phyloP scores from a whole-genome alignment of 805 yeast genomes.

The Sugiyamaella chiloensis region DNA sequence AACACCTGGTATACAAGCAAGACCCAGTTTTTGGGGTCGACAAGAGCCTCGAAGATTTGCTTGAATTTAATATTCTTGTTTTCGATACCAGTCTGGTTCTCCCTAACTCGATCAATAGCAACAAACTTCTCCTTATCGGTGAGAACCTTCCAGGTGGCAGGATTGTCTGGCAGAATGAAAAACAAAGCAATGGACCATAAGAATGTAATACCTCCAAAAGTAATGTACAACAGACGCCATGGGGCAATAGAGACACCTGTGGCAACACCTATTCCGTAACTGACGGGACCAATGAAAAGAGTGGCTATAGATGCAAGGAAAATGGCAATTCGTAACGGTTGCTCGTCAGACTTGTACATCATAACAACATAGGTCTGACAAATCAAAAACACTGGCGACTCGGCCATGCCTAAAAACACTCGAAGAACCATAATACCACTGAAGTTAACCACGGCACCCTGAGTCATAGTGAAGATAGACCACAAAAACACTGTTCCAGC shows the following conservation, averaged over 20 bases:
- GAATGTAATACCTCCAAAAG: slow-evolving; percentile 47
- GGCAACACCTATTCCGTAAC: slow-evolving; percentile 37
- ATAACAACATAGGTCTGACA: slow-evolving; percentile 15
- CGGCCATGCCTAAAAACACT: slow-evolving; percentile 17
- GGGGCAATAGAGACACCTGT: slow-evolving; percentile 33
- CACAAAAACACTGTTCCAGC: slow-evolving; percentile 36
- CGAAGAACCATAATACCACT: slow-evolving; percentile 18
- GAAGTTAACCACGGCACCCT: slow-evolving; percentile 44
- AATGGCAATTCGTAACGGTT: slow-evolving; percentile 13
- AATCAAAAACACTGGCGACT: slow-evolving; percentile 15
- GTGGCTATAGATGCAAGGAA: slow-evolving; percentile 16
- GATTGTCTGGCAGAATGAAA: slow-evolving; percentile 52
- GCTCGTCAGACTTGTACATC: slow-evolving; percentile 15
- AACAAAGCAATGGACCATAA: slow-evolving; percentile 27
- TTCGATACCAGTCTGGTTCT: slow-evolving; percentile 38
- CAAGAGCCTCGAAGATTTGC: slow-evolving; percentile 47
- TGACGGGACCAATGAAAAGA: slow-evolving; percentile 15
- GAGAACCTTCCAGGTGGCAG: slow-evolving; percentile 49
- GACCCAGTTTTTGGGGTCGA: slow-evolving; percentile 44
- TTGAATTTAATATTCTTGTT: slow-evolving; percentile 46
- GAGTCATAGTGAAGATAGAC: slow-evolving; percentile 38
- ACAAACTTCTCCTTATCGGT: slow-evolving; percentile 48
- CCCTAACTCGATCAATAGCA: slow-evolving; percentile 43
- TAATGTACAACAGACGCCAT: slow-evolving; percentile 51
- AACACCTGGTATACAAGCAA: slow-evolving; percentile 35